phyloP scores from a whole-genome alignment of 108 stramenopile species.

The Chaetoceros muelleri region DNA sequence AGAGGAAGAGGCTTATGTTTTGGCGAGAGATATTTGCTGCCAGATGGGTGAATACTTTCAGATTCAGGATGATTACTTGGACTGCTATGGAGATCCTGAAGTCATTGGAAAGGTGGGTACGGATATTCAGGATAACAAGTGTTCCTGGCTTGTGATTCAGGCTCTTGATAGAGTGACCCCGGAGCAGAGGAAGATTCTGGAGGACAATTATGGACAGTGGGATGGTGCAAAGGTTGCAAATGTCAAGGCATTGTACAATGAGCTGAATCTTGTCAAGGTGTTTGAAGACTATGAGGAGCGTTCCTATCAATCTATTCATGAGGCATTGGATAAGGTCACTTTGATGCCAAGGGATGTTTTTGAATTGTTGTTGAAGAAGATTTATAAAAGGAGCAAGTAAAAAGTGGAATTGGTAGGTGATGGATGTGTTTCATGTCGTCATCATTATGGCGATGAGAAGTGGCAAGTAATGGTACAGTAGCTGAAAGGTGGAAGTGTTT shows the following conservation, averaged over 20 bases:
- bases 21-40: conserved; percentile 27
- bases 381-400: conserved; percentile 94
- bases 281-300: conserved; percentile 84
- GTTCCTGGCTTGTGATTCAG: conserved; percentile 94
- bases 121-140: conserved; percentile 99
- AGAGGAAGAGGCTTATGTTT: conserved; percentile 17
- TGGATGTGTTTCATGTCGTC: too few relatives aligned
- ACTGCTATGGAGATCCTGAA: conserved; percentile 91
- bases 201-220: conserved; percentile 81
- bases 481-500: too few relatives aligned
- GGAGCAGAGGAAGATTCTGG: conserved; percentile 45
- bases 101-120: conserved; percentile 98
- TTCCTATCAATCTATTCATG: conserved; percentile 38
- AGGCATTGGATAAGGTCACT: conserved; percentile 27
- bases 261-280: conserved; percentile 60
- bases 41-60: conserved; percentile 98
- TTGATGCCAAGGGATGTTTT: conserved; percentile 58
- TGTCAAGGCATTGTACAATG: conserved; percentile 83
- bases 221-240: conserved; percentile 52
- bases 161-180: conserved; percentile 46
- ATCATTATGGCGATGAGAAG: too few relatives aligned
- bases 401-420: too few relatives aligned
- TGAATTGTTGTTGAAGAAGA: conserved; percentile 79
- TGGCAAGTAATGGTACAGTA: too few relatives aligned
- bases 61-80: conserved; percentile 98